Base-by-base conservation (phyloP, 2,329 filamentous ascomycete genomes). In the Pseudopithomyces maydicus region DNA sequence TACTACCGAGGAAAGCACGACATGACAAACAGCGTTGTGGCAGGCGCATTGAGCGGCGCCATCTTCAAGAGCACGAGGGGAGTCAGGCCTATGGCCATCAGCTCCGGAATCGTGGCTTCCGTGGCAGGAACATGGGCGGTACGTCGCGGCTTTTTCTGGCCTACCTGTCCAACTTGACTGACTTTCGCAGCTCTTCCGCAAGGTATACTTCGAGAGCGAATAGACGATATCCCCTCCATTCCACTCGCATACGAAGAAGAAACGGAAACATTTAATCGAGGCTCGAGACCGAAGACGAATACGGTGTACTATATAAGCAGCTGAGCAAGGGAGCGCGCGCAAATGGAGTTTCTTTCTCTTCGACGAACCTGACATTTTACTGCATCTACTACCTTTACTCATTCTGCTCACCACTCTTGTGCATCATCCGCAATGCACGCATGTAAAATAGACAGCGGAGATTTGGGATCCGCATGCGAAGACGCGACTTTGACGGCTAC, bases 61-160 rank as follows among this genome's bases (percentile, higher is more conserved):
- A 76, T 99, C 14, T 99, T 99, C 81, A 98, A 97, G 84, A 96
- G 93, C 77, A 98, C 96, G 47, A 86, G 91, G 71, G 95, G 95
- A 6, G 62, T 95, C 59, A 86, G 90, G 77, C 93, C 92, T 33
- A 98, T 98, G 93, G 83, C 95, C 81, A 95, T 98, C 70, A 97
- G 93, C 35, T 91, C 92, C 62, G 91, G 89, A 67, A 89, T 99
- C 65, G 93, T 98, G 57, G 95, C 89, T 52, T 86, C 88, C 41
- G 84, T 95, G 61, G 96, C 95, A 54, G 92, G 90, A 63, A 85
- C 81, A 58, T 99, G 96, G 95, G 89, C 93, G 72, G 94, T 99
- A 67, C 55, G 71, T 65, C 46, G 19, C 3, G 42, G 2, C 5
- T 7, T 39, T 8, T 8, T 15, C 3, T 6, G 23, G 10, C 7